phyloP scores from a whole-genome alignment of 495 filamentous ascomycete species.

The Lasiosphaeriaceae sp. region DNA sequence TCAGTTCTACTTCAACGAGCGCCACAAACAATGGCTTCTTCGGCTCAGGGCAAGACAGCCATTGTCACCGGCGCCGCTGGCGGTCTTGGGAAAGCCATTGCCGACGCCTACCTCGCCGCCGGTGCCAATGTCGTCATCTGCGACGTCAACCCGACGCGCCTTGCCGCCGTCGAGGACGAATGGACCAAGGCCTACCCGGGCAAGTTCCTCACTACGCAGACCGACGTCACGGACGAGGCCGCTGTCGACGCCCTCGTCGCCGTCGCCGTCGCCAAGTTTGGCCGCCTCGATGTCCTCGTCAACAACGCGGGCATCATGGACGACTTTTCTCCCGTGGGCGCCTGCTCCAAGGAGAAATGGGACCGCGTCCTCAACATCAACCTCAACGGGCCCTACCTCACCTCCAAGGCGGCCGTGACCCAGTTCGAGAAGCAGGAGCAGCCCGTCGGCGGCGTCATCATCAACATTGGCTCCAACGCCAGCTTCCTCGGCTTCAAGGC shows the following conservation, averaged over 20 bases:
- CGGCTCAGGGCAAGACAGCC: slow-evolving; percentile 35
- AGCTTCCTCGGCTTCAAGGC: slow-evolving; percentile 26
- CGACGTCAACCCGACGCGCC: slow-evolving; percentile 43
- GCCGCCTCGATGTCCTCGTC: slow-evolving; percentile 44
- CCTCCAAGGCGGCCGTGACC: slow-evolving; percentile 50
- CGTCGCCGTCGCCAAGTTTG: slow-evolving; percentile 32
- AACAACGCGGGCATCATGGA: slow-evolving; percentile 54
- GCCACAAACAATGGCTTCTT: slow-evolving; percentile 14
- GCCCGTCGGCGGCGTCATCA: slow-evolving; percentile 32
- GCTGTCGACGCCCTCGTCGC: slow-evolving; percentile 33
- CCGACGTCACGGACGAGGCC: slow-evolving; percentile 36
- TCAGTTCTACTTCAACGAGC: neutral
- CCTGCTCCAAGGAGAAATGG: slow-evolving; percentile 49
- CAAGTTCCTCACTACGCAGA: slow-evolving; percentile 26
- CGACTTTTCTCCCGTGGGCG: slow-evolving; percentile 51
- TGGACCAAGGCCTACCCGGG: slow-evolving; percentile 20
- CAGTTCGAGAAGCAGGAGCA: slow-evolving; percentile 37
- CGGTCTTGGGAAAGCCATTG: slow-evolving; percentile 41
- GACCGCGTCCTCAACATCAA: slow-evolving; percentile 57
- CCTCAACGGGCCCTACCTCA: slow-evolving; percentile 54
- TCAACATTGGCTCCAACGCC: slow-evolving; percentile 47
- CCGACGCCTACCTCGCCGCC: slow-evolving; percentile 32
- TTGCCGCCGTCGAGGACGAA: slow-evolving; percentile 28
- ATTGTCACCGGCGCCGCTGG: slow-evolving; percentile 43
- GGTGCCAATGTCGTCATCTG: slow-evolving; percentile 43